Conservation (phyloP, 192 early-diverging fungal species). For the Spizellomyces punctatus region DNA sequence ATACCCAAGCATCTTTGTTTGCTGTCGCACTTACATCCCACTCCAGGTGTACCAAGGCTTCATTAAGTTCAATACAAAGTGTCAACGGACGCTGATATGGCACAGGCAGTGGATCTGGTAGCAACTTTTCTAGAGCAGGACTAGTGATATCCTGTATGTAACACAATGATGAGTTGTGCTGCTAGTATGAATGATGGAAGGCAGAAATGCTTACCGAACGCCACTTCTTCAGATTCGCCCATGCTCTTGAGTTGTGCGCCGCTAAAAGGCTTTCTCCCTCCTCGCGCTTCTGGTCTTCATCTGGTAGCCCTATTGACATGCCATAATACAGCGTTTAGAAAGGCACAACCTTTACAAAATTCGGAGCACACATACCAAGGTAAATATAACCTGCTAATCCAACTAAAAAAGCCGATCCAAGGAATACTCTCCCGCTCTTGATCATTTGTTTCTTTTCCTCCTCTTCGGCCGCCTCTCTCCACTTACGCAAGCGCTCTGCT, state of each 20-base stretch:
- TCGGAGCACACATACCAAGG: conserved; percentile 26
- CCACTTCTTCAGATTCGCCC: conserved; percentile 32
- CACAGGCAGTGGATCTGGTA: conserved; percentile 87
- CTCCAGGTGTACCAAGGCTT: conserved; percentile 88
- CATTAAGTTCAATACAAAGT: conserved; percentile 92
- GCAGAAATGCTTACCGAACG: not conserved
- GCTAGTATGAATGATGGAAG: not conserved
- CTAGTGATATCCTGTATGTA: conserved; percentile 22
- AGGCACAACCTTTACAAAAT: not conserved
- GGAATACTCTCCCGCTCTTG: conserved; percentile 17
- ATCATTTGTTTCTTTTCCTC: conserved; percentile 40
- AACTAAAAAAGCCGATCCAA: not conserved
- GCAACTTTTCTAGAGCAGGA: conserved; percentile 68
- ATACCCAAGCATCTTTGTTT: not conserved
- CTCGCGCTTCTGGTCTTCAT: conserved; percentile 30
- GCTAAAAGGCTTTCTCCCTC: conserved; percentile 30
- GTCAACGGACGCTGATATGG: conserved; percentile 89
- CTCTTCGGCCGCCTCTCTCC: conserved; percentile 39
- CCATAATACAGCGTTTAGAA: conserved; percentile 6
- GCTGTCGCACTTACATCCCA: conserved; percentile 74
- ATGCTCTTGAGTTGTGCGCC: conserved; percentile 39
- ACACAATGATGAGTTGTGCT: not conserved
- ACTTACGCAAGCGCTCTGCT: conserved; percentile 39
- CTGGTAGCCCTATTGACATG: conserved; percentile 27
- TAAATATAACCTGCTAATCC: conserved; percentile 29